Evolutionary conservation across 2,329 filamentous ascomycete species (phyloP).

Genomic region (Scleromitrula shiraiana): DNA sequence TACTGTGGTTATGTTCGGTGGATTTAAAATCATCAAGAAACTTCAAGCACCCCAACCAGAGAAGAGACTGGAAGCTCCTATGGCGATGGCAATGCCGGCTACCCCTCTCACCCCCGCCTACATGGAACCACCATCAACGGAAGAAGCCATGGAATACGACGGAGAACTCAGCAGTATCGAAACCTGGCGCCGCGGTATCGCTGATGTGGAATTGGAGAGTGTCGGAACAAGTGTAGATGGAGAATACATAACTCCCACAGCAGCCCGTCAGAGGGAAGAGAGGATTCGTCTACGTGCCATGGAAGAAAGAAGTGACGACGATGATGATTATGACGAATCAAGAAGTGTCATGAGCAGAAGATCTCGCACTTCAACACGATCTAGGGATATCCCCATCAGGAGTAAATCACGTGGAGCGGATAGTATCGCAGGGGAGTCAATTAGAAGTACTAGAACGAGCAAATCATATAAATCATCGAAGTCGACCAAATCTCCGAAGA

Average conservation of each 20-base stretch:
- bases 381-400: neutral
- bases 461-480: neutral
- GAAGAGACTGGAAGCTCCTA: conserved; percentile 17
- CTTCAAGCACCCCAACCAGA: conserved; percentile 42
- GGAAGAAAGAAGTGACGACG: conserved; percentile 11
- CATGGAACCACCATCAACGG: conserved; percentile 2
- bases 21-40: conserved; percentile 94
- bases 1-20: conserved; percentile 92
- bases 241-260: conserved; percentile 29
- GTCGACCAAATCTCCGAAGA: neutral
- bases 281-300: conserved; percentile 18
- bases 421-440: neutral
- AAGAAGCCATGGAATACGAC: conserved; percentile 27
- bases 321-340: neutral
- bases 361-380: neutral
- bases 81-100: conserved; percentile 2
- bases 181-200: conserved; percentile 29
- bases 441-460: neutral
- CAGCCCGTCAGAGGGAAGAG: conserved; percentile 22
- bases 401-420: neutral
- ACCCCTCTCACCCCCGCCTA: neutral
- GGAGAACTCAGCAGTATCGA: conserved; percentile 28
- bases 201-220: conserved; percentile 23
- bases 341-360: neutral
- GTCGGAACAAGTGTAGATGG: conserved; percentile 29